Base-by-base conservation (phyloP, 2,329 filamentous ascomycete genomes). In the Neonectria neomacrospora region DNA sequence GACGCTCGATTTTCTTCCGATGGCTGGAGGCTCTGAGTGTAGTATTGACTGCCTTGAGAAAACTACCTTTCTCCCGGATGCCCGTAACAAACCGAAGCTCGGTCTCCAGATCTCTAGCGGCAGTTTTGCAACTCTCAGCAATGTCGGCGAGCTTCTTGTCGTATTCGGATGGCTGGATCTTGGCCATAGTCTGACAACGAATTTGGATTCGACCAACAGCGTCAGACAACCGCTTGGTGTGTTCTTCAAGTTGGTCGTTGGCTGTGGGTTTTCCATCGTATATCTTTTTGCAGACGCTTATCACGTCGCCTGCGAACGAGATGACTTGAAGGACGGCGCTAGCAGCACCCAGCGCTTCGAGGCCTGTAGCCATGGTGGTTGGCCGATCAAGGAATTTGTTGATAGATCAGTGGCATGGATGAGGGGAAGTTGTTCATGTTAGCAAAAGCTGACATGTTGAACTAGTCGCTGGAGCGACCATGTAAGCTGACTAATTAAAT, bases 301-400 rank as follows among this genome's bases (percentile, higher is more conserved):
- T 4, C 0, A 63, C 1, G 1, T 54, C 58, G 3, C 16, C n/a
- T 1, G 67, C 61, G 3, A 65, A 65, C 0, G 64, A 61, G 1
- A 67, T 61, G 1, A 68, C 51, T 50, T 69, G 66, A 2, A 69
- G 14, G 0, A 69, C 54, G 5, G 64, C 66, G 20, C 67, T 68
- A 0, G 64, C 67, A 0, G 51, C 62, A 2, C 66, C 54, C 3
- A 68, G 66, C 1, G 48, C 65, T 28, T 68, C 66, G 0, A 68
- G 9, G 1, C 66, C 58, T 0, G 58, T 57, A 0, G 18, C 2
- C 56, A 67, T 44, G 5, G 8, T 44, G 3, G 10, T 42, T 42
- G 12, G 12, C 18, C 11, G 8, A 44, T 22, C 20, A 8, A 12
- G 18, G 2, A 20, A 18, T 12, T 22, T 18, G 16, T 41, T 41